These are phyloP conservation scores for Setomelanomma holmii DNA, from an alignment of 2,329 filamentous ascomycete genomes.

Conservation along the genomic window DNA sequence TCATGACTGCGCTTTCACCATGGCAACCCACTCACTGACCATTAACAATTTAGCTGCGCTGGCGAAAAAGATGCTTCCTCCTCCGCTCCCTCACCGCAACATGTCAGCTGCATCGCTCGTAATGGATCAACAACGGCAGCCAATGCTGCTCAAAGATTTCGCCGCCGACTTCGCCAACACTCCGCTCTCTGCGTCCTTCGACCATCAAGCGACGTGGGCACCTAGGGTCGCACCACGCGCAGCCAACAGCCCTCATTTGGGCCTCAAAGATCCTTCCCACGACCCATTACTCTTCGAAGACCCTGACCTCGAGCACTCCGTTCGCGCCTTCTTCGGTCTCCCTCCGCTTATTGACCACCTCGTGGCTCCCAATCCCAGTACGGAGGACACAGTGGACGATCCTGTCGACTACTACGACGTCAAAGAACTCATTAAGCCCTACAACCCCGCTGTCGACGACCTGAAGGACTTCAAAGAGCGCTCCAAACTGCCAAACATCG, in stretches of 20 bases:
- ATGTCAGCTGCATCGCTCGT: no score
- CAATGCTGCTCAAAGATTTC: conserved; percentile 56
- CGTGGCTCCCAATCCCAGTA: not conserved
- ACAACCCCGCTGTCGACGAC: conserved; percentile 18
- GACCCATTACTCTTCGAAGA: conserved; percentile 70
- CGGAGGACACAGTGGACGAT: conserved; percentile 73
- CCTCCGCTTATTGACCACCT: conserved; percentile 49
- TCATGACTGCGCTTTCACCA: conserved; percentile 87
- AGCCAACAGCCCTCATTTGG: not conserved
- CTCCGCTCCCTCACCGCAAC: conserved; percentile 52
- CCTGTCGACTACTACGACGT: conserved; percentile 66
- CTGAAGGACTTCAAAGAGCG: conserved; percentile 13
- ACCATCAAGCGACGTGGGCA: no score
- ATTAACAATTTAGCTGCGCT: not conserved
- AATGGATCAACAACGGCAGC: not conserved
- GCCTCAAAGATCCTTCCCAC: conserved; percentile 23
- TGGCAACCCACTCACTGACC: not conserved
- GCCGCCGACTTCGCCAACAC: not conserved
- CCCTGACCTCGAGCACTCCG: conserved; percentile 4
- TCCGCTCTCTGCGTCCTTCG: not conserved
- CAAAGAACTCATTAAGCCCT: conserved; percentile 1
- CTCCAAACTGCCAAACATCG: not conserved
- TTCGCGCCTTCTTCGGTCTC: conserved; percentile 14
- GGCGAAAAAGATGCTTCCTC: not conserved
- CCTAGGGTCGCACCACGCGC: no score